These are phyloP conservation scores for Vicia faba DNA, from an alignment of 306 rosid genomes.

Conservation along the genomic window DNA sequence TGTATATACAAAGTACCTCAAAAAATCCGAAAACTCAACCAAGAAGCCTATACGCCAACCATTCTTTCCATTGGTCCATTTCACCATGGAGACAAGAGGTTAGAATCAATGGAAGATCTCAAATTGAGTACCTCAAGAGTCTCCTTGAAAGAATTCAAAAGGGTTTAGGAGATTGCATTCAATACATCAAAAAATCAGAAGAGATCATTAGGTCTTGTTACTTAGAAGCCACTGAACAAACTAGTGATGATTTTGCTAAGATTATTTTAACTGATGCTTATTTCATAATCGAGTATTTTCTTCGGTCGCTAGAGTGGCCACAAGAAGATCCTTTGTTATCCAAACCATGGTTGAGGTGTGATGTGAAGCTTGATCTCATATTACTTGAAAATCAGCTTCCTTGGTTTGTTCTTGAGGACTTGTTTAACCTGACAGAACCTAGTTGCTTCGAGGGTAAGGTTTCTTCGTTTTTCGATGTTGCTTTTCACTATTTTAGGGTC, in stretches of 20 bases:
- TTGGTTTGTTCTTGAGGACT: constrained; percentile 42
- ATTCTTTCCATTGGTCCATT: constrained; percentile 46
- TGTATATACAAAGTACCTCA: constrained; percentile 43
- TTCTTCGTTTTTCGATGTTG: constrained; percentile 27
- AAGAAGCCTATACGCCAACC: constrained; percentile 44
- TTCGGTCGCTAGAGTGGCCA: constrained; percentile 3
- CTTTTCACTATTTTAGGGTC: constrained; percentile 28
- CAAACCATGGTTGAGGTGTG: constrained; percentile 43
- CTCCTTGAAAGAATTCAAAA: constrained; percentile 20
- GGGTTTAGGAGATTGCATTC: constrained; percentile 10
- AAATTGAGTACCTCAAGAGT: constrained; percentile 40
- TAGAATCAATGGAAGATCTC: constrained; percentile 44
- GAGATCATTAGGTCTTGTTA: constrained; percentile 15
- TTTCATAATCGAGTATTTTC: constrained; percentile 42
- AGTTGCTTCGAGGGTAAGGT: not conserved
- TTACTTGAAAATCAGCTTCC: constrained; percentile 65
- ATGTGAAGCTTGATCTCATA: constrained; percentile 42
- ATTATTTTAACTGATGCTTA: constrained; percentile 35
- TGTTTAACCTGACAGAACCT: constrained; percentile 21
- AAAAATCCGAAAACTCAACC: constrained; percentile 30
- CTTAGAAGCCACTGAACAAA: constrained; percentile 33
- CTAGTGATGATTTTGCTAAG: constrained; percentile 21
- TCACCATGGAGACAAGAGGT: constrained; percentile 37
- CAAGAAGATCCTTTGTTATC: constrained; percentile 37
- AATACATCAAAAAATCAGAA: constrained; percentile 17